phyloP scores from a whole-genome alignment of 2,329 filamentous ascomycete species.

The Pseudohalonectria lignicola region DNA sequence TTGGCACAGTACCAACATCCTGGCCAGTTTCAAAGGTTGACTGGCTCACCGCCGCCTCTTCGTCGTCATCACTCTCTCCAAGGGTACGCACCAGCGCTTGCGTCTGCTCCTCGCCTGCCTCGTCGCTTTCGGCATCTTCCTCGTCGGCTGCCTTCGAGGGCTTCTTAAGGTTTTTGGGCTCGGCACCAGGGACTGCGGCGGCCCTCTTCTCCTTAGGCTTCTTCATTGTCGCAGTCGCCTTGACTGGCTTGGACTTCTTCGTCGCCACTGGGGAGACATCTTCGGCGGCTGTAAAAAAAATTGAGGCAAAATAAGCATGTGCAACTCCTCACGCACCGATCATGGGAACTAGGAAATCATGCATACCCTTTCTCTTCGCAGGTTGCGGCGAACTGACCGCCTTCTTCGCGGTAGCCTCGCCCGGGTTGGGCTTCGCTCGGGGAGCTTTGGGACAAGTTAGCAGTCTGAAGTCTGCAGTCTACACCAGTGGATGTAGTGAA shows the following conservation, averaged over 20 bases:
- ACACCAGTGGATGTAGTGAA: neutral
- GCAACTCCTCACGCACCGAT: neutral
- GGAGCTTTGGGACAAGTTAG: constrained; percentile 1
- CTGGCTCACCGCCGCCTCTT: constrained; percentile 5
- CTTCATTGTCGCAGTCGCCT: neutral
- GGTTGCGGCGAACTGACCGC: constrained; percentile 1
- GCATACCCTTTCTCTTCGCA: constrained; percentile 3
- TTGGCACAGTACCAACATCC: constrained; percentile 39
- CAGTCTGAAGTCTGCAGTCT: neutral
- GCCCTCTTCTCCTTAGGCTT: constrained; percentile 1
- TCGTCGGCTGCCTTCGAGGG: constrained; percentile 2
- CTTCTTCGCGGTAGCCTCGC: neutral
- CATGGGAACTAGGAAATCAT: neutral
- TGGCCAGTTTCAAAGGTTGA: constrained; percentile 32
- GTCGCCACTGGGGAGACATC: constrained; percentile 13
- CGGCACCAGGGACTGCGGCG: neutral
- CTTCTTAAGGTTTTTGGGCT: constrained; percentile 2
- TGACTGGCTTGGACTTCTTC: constrained; percentile 12
- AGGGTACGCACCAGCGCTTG: constrained; percentile 7
- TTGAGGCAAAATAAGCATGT: too few relatives aligned
- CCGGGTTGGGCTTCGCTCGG: constrained; percentile 2
- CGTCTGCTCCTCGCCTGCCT: constrained; percentile 7
- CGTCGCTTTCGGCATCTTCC: constrained; percentile 3
- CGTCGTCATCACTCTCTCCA: constrained; percentile 7
- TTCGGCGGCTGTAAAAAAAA: constrained; percentile 14